Conservation (phyloP, 2,329 filamentous ascomycete species). For the Cryphonectria japonica region DNA sequence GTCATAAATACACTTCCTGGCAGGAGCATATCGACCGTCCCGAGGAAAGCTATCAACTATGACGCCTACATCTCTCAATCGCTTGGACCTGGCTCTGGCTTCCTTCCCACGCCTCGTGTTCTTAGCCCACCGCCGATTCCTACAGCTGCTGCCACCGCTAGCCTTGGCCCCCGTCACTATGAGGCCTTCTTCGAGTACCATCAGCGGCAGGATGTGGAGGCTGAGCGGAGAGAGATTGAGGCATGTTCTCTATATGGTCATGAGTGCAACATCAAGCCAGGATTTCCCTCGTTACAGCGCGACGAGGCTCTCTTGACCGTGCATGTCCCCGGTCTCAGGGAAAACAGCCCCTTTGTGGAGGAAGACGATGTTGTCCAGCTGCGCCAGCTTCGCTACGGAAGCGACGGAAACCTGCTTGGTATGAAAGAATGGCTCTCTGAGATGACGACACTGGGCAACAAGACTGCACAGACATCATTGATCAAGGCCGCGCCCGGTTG, state of each 20-base stretch:
- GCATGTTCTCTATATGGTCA: constrained; percentile 31
- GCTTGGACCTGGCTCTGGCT: constrained; percentile 19
- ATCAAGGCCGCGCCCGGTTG: constrained; percentile 23
- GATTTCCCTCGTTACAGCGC: not conserved
- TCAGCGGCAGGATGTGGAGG: constrained; percentile 27
- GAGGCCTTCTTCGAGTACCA: constrained; percentile 30
- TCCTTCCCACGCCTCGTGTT: constrained; percentile 16
- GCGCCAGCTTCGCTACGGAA: constrained; percentile 30
- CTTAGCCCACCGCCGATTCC: not conserved
- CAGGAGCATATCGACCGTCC: constrained; percentile 14
- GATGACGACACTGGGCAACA: not conserved
- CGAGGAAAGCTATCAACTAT: constrained; percentile 24
- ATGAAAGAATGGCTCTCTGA: constrained; percentile 22
- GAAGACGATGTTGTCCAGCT: constrained; percentile 33
- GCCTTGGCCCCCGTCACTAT: constrained; percentile 24
- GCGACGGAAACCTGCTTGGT: constrained; percentile 6
- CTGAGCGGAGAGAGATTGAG: constrained; percentile 29
- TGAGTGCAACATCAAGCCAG: constrained; percentile 19
- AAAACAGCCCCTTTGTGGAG: constrained; percentile 32
- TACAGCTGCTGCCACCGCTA: not conserved
- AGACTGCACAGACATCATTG: not conserved
- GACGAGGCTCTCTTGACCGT: constrained; percentile 22
- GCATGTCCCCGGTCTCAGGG: constrained; percentile 33
- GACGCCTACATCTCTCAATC: constrained; percentile 16
- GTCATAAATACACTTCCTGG: constrained; percentile 30